A percentile compares a stretch with the other conserved stretches of the same genome.
Conservation (phyloP, 306 rosid species). For the Sindora glabra region DNA sequence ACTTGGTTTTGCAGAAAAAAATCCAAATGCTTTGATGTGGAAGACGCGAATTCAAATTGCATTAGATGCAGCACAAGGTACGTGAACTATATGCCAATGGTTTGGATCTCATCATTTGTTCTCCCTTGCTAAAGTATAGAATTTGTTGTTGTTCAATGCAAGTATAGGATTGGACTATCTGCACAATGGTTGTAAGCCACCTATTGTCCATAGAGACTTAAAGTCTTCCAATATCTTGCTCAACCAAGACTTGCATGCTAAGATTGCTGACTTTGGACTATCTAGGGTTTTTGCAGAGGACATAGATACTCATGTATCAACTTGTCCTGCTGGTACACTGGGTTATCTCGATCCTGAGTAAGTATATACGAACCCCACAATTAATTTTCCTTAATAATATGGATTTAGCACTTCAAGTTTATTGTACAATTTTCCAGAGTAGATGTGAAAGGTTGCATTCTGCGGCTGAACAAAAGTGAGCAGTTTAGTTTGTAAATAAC, state of each 20-base stretch:
- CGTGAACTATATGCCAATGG: conserved; percentile 15
- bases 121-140: background rate
- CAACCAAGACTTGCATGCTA: conserved; percentile 24
- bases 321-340: conserved; percentile 24
- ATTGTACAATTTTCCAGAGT: background rate
- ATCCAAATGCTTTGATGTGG: too few species aligned
- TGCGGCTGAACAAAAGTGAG: too few species aligned
- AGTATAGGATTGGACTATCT: conserved; percentile 29
- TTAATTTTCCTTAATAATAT: background rate
- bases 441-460: background rate
- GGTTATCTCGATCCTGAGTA: conserved; percentile 49
- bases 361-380: background rate
- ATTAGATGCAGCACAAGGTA: too few species aligned
- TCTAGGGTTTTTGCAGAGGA: conserved; percentile 24
- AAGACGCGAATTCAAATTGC: too few species aligned
- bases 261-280: conserved; percentile 44
- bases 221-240: conserved; percentile 52
- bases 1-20: too few species aligned
- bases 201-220: conserved; percentile 42
- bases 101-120: background rate
- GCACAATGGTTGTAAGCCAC: conserved; percentile 31
- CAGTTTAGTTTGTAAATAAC: too few species aligned
- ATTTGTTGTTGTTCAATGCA: background rate
- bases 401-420: background rate
- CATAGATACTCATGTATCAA: conserved; percentile 21